Percentiles rank a stretch among this genome's conserved stretches.
Conservation (phyloP, 768 basidiomycete species). For the Termitomyces sp. region DNA sequence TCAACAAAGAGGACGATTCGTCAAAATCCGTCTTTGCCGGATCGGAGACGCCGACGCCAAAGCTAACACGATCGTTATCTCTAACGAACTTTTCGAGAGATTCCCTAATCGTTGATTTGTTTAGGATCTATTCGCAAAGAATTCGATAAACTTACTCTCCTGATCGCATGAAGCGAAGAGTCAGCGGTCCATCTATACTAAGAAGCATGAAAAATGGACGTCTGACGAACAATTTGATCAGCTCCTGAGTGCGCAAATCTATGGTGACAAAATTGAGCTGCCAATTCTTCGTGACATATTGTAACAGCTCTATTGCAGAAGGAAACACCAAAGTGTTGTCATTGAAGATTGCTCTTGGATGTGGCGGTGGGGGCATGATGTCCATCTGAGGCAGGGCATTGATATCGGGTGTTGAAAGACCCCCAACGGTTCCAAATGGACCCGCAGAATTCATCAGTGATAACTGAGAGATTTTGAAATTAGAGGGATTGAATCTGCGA, state of each 20-base stretch:
- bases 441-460: background rate
- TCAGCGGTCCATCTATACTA: constrained; percentile 77
- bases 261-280: constrained; percentile 73
- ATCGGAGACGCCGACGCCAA: constrained; percentile 37
- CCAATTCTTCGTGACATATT: constrained; percentile 83
- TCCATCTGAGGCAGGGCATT: background rate
- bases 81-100: constrained; percentile 73
- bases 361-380: constrained; percentile 10
- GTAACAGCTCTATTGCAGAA: constrained; percentile 54
- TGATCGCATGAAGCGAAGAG: constrained; percentile 62
- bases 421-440: background rate
- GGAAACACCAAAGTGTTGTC: constrained; percentile 34
- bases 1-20: constrained; percentile 8
- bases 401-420: background rate
- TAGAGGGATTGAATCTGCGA: background rate
- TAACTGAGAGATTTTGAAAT: background rate
- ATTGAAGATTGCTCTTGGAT: background rate
- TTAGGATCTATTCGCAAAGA: background rate
- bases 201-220: constrained; percentile 91
- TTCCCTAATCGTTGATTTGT: constrained; percentile 6
- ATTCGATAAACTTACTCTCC: constrained; percentile 36
- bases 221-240: constrained; percentile 70
- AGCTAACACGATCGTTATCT: constrained; percentile 66
- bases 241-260: constrained; percentile 54
- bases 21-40: constrained; percentile 21